phyloP scores from a whole-genome alignment of 2,329 filamentous ascomycete species.

The Fusarium sp. region DNA sequence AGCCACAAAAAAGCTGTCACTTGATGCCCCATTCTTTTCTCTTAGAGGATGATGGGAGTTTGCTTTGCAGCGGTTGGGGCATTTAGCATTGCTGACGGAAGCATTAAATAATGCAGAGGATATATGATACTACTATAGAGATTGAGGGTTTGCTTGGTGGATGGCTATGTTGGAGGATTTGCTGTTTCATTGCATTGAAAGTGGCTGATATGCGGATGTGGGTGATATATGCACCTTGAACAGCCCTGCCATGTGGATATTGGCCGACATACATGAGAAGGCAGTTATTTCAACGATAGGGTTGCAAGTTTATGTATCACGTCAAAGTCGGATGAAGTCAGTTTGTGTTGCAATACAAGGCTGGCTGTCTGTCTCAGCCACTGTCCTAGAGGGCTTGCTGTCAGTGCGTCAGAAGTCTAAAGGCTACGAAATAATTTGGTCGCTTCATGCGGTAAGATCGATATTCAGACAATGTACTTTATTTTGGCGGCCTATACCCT shows the following conservation, averaged over 20 bases:
- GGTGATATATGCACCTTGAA: not conserved
- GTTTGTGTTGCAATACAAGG: not conserved
- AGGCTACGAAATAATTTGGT: not conserved
- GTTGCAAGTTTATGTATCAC: not conserved
- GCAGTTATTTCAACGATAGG: not conserved
- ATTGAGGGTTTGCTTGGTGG: not conserved
- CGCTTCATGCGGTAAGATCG: not conserved
- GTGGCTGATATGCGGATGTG: not conserved
- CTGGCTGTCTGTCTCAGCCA: not conserved
- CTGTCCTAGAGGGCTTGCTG: not conserved
- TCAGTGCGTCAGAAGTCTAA: not conserved
- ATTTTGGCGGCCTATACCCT: not conserved
- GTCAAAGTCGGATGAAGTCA: not conserved
- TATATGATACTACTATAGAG: not conserved
- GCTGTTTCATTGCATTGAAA: slow-evolving; percentile 1
- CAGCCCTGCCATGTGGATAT: not conserved
- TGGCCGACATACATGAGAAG: not conserved
- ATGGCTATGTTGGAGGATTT: not conserved
- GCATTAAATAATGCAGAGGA: not conserved
- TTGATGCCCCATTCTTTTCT: slow-evolving; percentile 19
- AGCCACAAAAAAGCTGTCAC: slow-evolving; percentile 29
- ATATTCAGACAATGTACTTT: not conserved
- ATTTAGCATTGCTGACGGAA: not conserved
- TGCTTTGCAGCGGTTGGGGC: not conserved
- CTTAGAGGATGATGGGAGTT: not conserved